phyloP scores from a whole-genome alignment of 2,329 filamentous ascomycete species.

The Endoconidiophora polonica region DNA sequence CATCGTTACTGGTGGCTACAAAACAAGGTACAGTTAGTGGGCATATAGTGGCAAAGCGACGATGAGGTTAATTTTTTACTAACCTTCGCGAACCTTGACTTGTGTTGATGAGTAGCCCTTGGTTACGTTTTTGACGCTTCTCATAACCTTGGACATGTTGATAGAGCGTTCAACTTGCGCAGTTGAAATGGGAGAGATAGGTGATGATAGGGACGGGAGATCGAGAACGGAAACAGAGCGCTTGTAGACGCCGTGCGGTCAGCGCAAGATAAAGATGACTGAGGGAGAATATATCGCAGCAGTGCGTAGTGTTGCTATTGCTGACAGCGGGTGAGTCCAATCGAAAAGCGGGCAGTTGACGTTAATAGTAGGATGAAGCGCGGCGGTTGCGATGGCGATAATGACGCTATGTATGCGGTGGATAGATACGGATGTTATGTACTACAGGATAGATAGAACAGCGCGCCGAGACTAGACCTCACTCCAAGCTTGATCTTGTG shows the following conservation, averaged over 20 bases:
- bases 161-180: conserved; percentile 12
- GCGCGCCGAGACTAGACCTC: neutral
- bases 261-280: neutral
- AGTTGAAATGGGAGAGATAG: conserved; percentile 2
- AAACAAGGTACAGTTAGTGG: conserved; percentile 5
- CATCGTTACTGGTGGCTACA: conserved; percentile 90
- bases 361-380: too few species aligned
- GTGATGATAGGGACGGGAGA: too few species aligned
- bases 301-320: neutral
- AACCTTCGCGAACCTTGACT: conserved; percentile 97
- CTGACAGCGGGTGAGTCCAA: neutral
- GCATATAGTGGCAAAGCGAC: neutral
- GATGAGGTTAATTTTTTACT: conserved; percentile 18
- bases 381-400: too few species aligned
- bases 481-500: too few species aligned
- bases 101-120: conserved; percentile 95
- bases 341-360: neutral
- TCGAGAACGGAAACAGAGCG: neutral
- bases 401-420: neutral
- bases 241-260: neutral
- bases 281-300: neutral
- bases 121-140: conserved; percentile 97
- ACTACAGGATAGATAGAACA: neutral
- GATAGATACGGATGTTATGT: neutral
- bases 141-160: conserved; percentile 87